Base-by-base conservation (phyloP, 2,329 filamentous ascomycete species). In the Penicillium corylophilum region DNA sequence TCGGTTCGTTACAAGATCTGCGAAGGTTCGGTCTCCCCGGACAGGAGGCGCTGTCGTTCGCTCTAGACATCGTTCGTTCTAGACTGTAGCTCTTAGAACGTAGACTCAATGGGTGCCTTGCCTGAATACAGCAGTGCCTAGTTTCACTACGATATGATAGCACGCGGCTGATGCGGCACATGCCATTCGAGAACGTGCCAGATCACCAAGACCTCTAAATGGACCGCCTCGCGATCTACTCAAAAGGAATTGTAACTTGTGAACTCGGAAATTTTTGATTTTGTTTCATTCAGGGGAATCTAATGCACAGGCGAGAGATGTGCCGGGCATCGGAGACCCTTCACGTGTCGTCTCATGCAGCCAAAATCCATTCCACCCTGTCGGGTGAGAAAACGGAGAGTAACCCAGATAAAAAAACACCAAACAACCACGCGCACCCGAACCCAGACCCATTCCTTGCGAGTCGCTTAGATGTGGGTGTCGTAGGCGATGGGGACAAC, bases 401-500 rank as follows among this genome's bases (percentile, higher is more conserved):
- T 52, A 59, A 66, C 61, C 62, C 60, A 64, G 52, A 57, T 57
- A 51, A 56, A 60, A 61, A 64, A 70, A 72, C 71, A 72, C 69
- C 68, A 64, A 66, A 66, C 61, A 69, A 69, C 69, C 68, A 60
- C 59, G 55, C 59, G 64, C 66, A 64, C 64, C 65, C 65, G 61
- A 50, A 62, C 65, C 64, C 56, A 64, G 61, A 62, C 64, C 57
- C 55, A 52, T 56, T 51, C 50, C 54, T 40, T 23, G 36, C 48
- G 48, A 63, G 65, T 64, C 66, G 64, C 72, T 85, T 94, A 99
- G 79, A 99, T 97, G 74, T 90, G 93, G 71, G 94, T 99, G 85
- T 97, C 94, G 86, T 97, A 99, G 72, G 94, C 80, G 69, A 97
- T 84, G 68, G 93, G 91, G 60, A 86, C 85, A 71, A 97, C 85